Percentiles rank a stretch among this genome's conserved stretches.
phyloP scores from a whole-genome alignment of 2,329 filamentous ascomycete species.

The Cylindrodendrum hubeiense region DNA sequence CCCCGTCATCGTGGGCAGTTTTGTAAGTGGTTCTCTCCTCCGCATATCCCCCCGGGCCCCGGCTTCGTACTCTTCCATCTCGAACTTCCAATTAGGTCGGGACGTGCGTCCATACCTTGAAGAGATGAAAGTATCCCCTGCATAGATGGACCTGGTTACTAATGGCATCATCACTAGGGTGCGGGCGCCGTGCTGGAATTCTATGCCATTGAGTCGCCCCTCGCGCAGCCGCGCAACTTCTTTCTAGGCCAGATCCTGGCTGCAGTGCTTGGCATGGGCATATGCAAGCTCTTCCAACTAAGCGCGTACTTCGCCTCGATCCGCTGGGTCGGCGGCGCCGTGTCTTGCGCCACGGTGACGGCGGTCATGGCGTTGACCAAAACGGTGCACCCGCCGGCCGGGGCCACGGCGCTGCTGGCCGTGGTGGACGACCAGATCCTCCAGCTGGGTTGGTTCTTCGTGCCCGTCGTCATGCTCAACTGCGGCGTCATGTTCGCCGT shows the following conservation, averaged over 20 bases:
- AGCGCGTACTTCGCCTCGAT: slow-evolving; percentile 60
- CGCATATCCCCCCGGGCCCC: neutral
- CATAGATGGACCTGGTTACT: neutral
- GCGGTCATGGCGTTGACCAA: slow-evolving; percentile 77
- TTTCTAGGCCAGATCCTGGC: slow-evolving; percentile 76
- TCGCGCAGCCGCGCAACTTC: slow-evolving; percentile 79
- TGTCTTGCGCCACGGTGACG: slow-evolving; percentile 74
- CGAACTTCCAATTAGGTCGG: neutral
- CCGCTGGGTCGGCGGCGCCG: slow-evolving; percentile 73
- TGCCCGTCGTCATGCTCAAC: slow-evolving; percentile 73
- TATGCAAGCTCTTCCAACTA: slow-evolving; percentile 75
- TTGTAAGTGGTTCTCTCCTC: slow-evolving; percentile 64
- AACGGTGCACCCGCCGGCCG: slow-evolving; percentile 80
- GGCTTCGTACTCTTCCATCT: neutral
- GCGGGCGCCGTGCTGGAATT: slow-evolving; percentile 83
- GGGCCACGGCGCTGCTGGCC: slow-evolving; percentile 79
- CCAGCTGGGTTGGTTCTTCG: slow-evolving; percentile 75
- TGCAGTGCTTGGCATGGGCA: slow-evolving; percentile 69
- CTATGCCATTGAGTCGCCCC: slow-evolving; percentile 77
- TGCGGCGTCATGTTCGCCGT: slow-evolving; percentile 70
- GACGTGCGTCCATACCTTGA: neutral
- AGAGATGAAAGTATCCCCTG: neutral
- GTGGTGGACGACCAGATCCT: slow-evolving; percentile 68
- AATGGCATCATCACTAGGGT: slow-evolving; percentile 60
- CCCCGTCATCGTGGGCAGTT: slow-evolving; percentile 76